A percentile compares a stretch with the other conserved stretches of the same genome.
Conservation (phyloP, 2,329 filamentous ascomycete genomes). For the Sclerotinia nivalis region DNA sequence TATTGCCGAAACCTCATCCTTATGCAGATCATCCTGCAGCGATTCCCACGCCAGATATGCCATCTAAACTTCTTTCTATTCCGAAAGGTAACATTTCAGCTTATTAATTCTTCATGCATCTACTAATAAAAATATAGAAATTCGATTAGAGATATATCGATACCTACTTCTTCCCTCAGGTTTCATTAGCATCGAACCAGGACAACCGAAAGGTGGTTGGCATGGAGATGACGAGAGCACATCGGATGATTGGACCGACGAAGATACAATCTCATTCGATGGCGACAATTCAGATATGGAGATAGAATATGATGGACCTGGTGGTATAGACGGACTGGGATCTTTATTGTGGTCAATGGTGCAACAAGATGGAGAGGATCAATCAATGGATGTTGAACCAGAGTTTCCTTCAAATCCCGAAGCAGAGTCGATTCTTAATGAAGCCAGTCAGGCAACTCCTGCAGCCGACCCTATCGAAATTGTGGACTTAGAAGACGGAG, state of each 20-base stretch:
- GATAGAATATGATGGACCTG: not conserved
- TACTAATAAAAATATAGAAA: slow-evolving; percentile 7
- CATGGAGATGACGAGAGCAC: not conserved
- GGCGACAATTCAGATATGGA: slow-evolving; percentile 9
- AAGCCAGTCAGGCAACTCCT: not conserved
- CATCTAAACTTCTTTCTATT: not conserved
- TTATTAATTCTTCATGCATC: no score
- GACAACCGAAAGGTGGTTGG: not conserved
- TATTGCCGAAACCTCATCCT: no score
- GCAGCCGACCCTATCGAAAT: not conserved
- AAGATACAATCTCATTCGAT: slow-evolving; percentile 14
- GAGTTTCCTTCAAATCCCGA: slow-evolving; percentile 6
- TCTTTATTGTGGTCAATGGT: not conserved
- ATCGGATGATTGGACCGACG: slow-evolving; percentile 13
- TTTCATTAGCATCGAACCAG: not conserved
- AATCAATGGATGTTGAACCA: not conserved
- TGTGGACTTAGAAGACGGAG: slow-evolving; percentile 3
- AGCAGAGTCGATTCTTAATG: slow-evolving; percentile 15
- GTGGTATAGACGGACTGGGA: not conserved
- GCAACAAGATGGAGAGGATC: not conserved
- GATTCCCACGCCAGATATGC: not conserved
- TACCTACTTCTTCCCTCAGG: slow-evolving; percentile 18
- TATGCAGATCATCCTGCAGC: slow-evolving; percentile 14
- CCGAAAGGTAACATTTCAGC: not conserved
- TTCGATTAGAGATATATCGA: slow-evolving; percentile 22